phyloP scores from a whole-genome alignment of 306 rosid genomes.

The Acacia acuminata region DNA sequence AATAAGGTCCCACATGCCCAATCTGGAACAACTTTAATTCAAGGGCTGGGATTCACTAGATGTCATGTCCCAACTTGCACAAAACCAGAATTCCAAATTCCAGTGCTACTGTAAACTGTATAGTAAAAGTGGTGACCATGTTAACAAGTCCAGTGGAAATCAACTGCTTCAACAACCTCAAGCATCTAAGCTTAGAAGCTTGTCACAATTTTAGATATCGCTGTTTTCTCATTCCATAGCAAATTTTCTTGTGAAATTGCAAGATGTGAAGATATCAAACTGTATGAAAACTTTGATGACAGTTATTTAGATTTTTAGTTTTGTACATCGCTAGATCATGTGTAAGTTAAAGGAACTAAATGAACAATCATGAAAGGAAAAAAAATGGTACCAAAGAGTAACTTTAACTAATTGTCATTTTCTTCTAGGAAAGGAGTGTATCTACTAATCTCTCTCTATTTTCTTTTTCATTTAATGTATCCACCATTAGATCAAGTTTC shows the following conservation, averaged over 20 bases:
- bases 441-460: no score
- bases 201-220: conserved; percentile 10
- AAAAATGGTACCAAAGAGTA: no score
- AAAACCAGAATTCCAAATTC: background rate
- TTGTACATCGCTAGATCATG: no score
- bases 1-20: conserved; percentile 6
- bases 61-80: background rate
- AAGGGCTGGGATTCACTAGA: conserved; percentile 7
- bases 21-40: conserved; percentile 21
- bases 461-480: no score
- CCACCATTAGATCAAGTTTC: no score
- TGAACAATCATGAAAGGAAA: no score
- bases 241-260: conserved; percentile 14
- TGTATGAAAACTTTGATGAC: background rate
- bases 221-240: conserved; percentile 24
- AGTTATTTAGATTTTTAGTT: no score
- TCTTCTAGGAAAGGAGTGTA: no score
- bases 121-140: background rate
- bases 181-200: conserved; percentile 10
- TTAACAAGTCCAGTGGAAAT: background rate
- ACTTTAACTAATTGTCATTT: no score
- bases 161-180: conserved; percentile 23
- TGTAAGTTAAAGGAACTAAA: no score
- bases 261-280: conserved; percentile 6
- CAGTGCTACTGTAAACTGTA: background rate